Percentiles rank a stretch among this genome's conserved stretches.
Conservation (phyloP, 2,329 filamentous ascomycete species). For the Colletotrichum sp. region DNA sequence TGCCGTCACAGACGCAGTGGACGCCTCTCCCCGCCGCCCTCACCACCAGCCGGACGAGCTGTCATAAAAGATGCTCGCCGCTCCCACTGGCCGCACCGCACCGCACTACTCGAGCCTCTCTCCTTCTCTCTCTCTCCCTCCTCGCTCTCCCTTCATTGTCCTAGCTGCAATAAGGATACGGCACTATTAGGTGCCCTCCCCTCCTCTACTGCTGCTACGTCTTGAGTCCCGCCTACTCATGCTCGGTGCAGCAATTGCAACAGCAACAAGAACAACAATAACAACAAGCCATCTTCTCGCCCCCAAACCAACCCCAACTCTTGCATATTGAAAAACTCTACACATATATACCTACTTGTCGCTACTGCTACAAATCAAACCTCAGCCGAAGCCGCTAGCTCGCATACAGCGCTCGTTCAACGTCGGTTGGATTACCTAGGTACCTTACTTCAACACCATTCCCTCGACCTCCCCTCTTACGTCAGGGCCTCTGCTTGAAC, state of each 20-base stretch:
- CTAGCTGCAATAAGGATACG: not conserved
- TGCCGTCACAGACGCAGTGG: not conserved
- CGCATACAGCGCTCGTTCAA: not conserved
- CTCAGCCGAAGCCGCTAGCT: not conserved
- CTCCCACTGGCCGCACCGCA: not conserved
- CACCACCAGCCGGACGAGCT: not conserved
- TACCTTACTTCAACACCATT: not conserved
- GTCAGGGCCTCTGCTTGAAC: not conserved
- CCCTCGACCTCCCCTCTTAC: not conserved
- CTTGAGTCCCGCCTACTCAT: not conserved
- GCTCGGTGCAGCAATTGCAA: not conserved
- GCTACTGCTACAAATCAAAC: not conserved
- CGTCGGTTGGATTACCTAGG: not conserved
- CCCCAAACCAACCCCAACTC: not conserved
- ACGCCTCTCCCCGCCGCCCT: not conserved
- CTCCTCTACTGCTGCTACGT: not conserved
- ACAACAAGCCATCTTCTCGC: not conserved
- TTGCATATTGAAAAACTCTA: not conserved
- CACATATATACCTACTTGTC: not conserved
- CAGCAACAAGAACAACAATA: not conserved
- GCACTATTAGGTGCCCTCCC: conserved; percentile 18
- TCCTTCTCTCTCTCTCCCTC: not conserved
- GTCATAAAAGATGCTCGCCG: conserved; percentile 19
- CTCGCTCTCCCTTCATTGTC: not conserved
- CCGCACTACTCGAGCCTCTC: not conserved